phyloP scores from a whole-genome alignment of 192 early-diverging fungal genomes.

The Entomortierella parvispora region DNA sequence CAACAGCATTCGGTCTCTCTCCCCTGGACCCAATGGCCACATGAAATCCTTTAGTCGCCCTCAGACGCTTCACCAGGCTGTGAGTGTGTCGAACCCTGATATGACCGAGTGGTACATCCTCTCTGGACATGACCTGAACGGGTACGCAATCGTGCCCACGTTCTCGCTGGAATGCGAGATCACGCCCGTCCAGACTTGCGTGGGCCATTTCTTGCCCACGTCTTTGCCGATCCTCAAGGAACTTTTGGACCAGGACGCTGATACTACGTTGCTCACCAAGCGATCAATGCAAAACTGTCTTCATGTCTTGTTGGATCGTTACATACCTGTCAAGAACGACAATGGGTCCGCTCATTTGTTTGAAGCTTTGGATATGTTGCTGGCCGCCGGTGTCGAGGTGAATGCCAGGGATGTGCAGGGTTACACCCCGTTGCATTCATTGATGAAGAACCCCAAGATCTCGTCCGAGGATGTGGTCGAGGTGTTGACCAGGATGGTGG shows the following conservation, averaged over 20 bases:
- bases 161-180: slow-evolving; percentile 50
- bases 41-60: slow-evolving; percentile 14
- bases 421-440: slow-evolving; percentile 64
- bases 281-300: slow-evolving; percentile 39
- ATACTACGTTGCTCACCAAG: slow-evolving; percentile 21
- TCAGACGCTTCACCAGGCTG: slow-evolving; percentile 37
- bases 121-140: slow-evolving; percentile 47
- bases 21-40: slow-evolving; percentile 29
- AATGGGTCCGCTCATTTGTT: slow-evolving; percentile 37
- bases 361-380: slow-evolving; percentile 26
- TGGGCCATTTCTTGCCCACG: slow-evolving; percentile 39
- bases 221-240: slow-evolving; percentile 46
- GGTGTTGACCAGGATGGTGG: slow-evolving; percentile 26
- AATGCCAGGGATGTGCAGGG: slow-evolving; percentile 46
- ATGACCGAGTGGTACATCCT: slow-evolving; percentile 54
- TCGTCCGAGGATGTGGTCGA: slow-evolving; percentile 74
- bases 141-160: slow-evolving; percentile 46
- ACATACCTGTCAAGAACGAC: slow-evolving; percentile 48
- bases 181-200: slow-evolving; percentile 36
- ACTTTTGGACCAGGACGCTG: slow-evolving; percentile 38
- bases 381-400: slow-evolving; percentile 22
- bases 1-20: slow-evolving; percentile 30
- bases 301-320: slow-evolving; percentile 46
- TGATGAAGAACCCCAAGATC: slow-evolving; percentile 94
- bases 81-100: slow-evolving; percentile 49